A percentile compares a stretch with the other conserved stretches of the same genome.
phyloP scores from a whole-genome alignment of 106 monocot genomes.

The Dendrobium officinale region DNA sequence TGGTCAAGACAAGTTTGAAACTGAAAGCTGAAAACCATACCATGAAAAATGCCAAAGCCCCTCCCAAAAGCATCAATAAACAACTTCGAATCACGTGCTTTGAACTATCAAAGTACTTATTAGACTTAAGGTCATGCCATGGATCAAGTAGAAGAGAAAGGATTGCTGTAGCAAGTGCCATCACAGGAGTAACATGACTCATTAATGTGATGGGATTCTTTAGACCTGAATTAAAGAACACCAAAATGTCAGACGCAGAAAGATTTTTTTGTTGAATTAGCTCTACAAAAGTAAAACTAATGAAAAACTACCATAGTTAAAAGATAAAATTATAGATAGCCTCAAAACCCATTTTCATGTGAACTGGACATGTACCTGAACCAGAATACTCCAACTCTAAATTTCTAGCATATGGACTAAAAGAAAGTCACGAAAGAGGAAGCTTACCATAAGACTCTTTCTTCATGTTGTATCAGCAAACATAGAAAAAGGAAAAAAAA shows the following conservation, averaged over 20 bases:
- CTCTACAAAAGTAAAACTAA: not conserved
- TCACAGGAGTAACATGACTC: slow-evolving; percentile 90
- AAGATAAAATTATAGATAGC: not conserved
- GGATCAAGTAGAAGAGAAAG: slow-evolving; percentile 75
- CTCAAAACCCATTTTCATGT: not conserved
- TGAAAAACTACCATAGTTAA: not conserved
- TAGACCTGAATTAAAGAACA: slow-evolving; percentile 43
- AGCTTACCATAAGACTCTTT: slow-evolving; percentile 92
- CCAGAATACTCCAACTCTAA: no score
- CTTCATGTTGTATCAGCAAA: slow-evolving; percentile 41
- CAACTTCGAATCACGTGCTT: slow-evolving; percentile 54
- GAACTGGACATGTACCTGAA: no score
- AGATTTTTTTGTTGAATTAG: not conserved
- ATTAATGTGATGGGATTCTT: slow-evolving; percentile 79
- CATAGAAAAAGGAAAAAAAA: slow-evolving; percentile 30
- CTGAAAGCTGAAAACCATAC: slow-evolving; percentile 25
- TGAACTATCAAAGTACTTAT: slow-evolving; percentile 67
- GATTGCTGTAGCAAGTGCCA: slow-evolving; percentile 67
- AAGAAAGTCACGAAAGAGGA: slow-evolving; percentile 7
- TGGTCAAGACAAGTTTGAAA: slow-evolving; percentile 2
- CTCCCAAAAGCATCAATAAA: slow-evolving; percentile 71
- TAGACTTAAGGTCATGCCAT: slow-evolving; percentile 61
- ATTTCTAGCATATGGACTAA: not conserved
- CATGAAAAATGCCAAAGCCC: slow-evolving; percentile 82
- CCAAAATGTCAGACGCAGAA: slow-evolving; percentile 2